Base-by-base conservation (phyloP, 1,284 basidiomycete species). In the Ustilago curta region DNA sequence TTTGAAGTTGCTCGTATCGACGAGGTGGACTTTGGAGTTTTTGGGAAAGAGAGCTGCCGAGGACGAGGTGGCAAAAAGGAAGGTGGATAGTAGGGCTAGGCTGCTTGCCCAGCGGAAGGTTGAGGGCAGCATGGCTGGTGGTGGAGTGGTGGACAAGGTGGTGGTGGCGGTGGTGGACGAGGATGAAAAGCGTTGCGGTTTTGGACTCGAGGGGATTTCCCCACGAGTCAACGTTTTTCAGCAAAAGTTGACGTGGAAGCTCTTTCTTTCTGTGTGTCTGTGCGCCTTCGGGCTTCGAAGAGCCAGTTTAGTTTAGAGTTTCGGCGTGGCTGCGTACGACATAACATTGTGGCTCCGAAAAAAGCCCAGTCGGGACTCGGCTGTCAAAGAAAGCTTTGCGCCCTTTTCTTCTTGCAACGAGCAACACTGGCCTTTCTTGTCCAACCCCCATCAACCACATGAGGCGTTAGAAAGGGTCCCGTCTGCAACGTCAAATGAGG, bases 21-120 rank as follows among this genome's bases (percentile, higher is more conserved):
- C 37, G 43, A 77, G 50, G 59, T 73, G 59, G 19, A 84, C 83
- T 25, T 78, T 78, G 19, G 78, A 70, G 52, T 77, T 73, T 19
- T 59, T 55, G 47, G 79, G 19, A 49, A 83, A 84, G 39, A 84
- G 76, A 25, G 83, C 81, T 4, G 76, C 82, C 2, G 63, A 49
- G 29, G 66, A 49, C 23, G 66, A 59, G 47, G 50, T 45, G 58
- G 42, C 11, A 27, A 58, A 23, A 14, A 77, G 55, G 27, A 55
- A 31, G 11, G 52, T 11, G 12, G 69, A 59, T n/a, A 72, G 55
- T 44, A 70, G 52, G 29, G 64, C 27, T n/a, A 77, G 59, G 39
- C 68, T 65, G 62, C 50, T 55, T 18, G 44, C 59, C 50, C 54
- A 58, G 31, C 44, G 48, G 16, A 59, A 25, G 2, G 27, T 27